Evolutionary conservation across 2,329 filamentous ascomycete genomes (phyloP), one percentile per base, ranked within the genome.

Genomic region (Phialocephala subalpina): DNA sequence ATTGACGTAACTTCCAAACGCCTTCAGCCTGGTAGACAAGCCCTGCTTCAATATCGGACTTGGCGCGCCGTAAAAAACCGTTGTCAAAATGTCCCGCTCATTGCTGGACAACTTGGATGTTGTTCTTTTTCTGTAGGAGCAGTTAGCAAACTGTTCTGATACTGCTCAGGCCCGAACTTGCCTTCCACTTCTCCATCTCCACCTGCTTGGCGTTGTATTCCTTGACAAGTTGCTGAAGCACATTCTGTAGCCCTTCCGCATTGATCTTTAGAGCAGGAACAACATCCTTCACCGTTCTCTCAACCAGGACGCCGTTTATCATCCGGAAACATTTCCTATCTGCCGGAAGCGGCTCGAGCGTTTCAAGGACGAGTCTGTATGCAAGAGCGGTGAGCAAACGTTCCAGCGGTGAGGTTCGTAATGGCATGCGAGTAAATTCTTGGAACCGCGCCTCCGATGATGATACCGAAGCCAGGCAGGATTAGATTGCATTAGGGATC

Each of bases 131-230:
- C 92, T 94, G 79, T 77, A 77, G 38, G 57, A 29, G 38, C 42
- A 40, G 60, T 73, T 63, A 74, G 69, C 63, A 66, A 57, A 52
- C n/a, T 35, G 20, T 38, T 25, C 25, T 47, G 20, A 8, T 27
- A 7, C 27, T 58, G 8, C 42, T 29, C 40, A 49, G 59, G 59
- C 42, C n/a, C 42, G 60, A 52, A 77, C 88, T 65, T 81, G 97
- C 95, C 93, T 99, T 99, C 96, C 96, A 99, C 80, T 91, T 94
- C 78, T 99, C 95, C 84, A 99, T 87, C 77, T 99, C 96, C 49
- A 93, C 89, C 79, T 99, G 94, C 81, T 97, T 97, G 36, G 84
- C 82, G 83, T 97, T 97, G 85, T 98, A 98, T 81, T 97, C 93
- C 86, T 97, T 97, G 72, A 98, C 87, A 70, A 99, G 82, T 78